Evolutionary conservation across 371 early-diverging fungal species (phyloP), one percentile per base, ranked within the genome.

Genomic region (Fennellomyces sp.): DNA sequence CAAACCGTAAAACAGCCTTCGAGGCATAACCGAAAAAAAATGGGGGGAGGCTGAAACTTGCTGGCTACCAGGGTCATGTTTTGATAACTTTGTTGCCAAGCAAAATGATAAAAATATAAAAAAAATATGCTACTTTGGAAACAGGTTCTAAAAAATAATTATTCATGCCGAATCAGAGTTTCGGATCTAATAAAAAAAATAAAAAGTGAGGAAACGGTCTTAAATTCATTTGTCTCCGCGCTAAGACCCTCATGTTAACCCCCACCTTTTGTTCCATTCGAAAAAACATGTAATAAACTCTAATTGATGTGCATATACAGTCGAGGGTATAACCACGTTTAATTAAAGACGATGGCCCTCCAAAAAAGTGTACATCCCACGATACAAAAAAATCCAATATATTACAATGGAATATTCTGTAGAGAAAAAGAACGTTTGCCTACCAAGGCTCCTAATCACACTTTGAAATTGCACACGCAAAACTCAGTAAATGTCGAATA

Each of bases 391-490:
- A 39, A 13, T 39, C n/a, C n/a, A n/a, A n/a, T n/a, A n/a, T 39
- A 39, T 45, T 45, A 45, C 45, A 45, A n/a, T 45, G 23, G 45
- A 45, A 45, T 8, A 23, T 45, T 45, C 45, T 10, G n/a, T n/a
- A n/a, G n/a, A n/a, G n/a, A n/a, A 45, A 45, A 15, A 23, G 45
- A 45, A 45, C 39, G 17, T n/a, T n/a, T n/a, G n/a, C n/a, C n/a
- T n/a, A n/a, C n/a, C n/a, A n/a, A n/a, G n/a, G n/a, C n/a, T n/a
- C n/a, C n/a, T n/a, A n/a, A n/a, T n/a, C n/a, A n/a, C n/a, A n/a
- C 73, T 53, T 74, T 71, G 61, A 74, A 74, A 28, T 64, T 66
- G 45, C 75, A 74, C 7, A 71, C 75, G n/a, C n/a, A 63, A 74
- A 74, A 21, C 71, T 70, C 10, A 74, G 60, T 2, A 74, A n/a